Evolutionary conservation across 768 basidiomycete species (phyloP).

Genomic region (Leucocoprinus leucothites): DNA sequence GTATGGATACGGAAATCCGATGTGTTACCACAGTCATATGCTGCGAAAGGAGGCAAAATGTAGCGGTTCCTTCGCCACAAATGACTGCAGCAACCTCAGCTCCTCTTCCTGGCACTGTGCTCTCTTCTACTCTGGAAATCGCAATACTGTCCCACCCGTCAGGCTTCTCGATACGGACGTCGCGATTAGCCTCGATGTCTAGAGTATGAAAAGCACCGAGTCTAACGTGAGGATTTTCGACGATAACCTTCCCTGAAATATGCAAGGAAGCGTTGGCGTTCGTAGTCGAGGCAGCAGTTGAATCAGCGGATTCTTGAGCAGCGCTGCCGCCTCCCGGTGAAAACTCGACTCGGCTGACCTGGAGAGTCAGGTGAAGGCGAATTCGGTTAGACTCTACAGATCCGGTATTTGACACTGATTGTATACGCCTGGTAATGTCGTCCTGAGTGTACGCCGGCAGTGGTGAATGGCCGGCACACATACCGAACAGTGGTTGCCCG

Average conservation of each 20-base stretch:
- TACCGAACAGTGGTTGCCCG: constrained; percentile 84
- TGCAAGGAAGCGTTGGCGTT: constrained; percentile 62
- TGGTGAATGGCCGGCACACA: constrained; percentile 16
- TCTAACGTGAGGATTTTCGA: constrained; percentile 87
- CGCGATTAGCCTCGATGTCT: constrained; percentile 87
- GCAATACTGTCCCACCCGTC: constrained; percentile 95
- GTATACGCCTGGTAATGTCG: constrained; percentile 60
- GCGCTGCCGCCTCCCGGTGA: constrained; percentile 48
- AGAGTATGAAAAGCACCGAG: constrained; percentile 94
- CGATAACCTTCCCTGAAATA: constrained; percentile 80
- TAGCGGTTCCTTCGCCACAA: constrained; percentile 92
- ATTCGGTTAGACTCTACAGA: constrained; percentile 91
- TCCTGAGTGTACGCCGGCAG: not conserved
- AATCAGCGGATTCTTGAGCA: constrained; percentile 36
- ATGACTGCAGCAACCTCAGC: constrained; percentile 97
- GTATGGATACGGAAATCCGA: constrained; percentile 84
- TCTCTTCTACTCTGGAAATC: constrained; percentile 75
- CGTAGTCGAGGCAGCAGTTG: constrained; percentile 32
- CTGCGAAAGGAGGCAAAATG: constrained; percentile 92
- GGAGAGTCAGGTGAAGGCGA: constrained; percentile 78
- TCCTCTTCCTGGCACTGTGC: constrained; percentile 89
- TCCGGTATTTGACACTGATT: constrained; percentile 88
- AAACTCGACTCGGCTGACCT: constrained; percentile 79
- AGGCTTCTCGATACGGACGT: constrained; percentile 83
- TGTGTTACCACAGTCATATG: constrained; percentile 96